Evolutionary conservation across 345 rosid species (phyloP).

Genomic region (Linum tenue): DNA sequence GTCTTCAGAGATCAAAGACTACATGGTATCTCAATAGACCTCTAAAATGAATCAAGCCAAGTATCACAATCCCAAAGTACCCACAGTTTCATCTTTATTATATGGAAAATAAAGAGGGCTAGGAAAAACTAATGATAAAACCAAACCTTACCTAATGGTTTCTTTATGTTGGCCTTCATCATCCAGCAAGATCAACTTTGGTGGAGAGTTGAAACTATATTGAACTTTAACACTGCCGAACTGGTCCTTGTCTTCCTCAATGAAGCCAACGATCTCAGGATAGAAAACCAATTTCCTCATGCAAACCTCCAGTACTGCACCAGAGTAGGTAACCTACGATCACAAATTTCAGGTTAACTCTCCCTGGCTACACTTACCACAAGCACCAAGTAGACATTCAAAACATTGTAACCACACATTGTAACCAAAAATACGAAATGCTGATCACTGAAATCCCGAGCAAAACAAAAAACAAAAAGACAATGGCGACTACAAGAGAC

Average conservation of each 20-base stretch:
- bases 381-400: too few species aligned
- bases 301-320: slow-evolving; percentile 86
- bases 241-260: slow-evolving; percentile 83
- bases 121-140: background rate
- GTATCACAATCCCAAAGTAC: background rate
- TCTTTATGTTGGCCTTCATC: slow-evolving; percentile 66
- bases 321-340: slow-evolving; percentile 66
- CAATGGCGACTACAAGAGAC: too few species aligned
- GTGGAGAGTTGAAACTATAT: slow-evolving; percentile 84
- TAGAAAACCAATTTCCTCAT: slow-evolving; percentile 87
- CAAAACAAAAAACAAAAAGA: too few species aligned
- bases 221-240: slow-evolving; percentile 65
- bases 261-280: slow-evolving; percentile 82
- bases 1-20: too few species aligned
- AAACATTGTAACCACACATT: too few species aligned
- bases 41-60: background rate
- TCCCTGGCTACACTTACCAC: background rate
- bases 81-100: background rate
- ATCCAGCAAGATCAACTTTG: slow-evolving; percentile 82
- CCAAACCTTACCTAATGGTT: slow-evolving; percentile 44
- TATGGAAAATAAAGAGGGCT: background rate
- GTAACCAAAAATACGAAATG: too few species aligned
- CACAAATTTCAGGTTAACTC: background rate
- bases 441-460: too few species aligned
- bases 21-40: too few species aligned